Evolutionary conservation across 306 rosid genomes (phyloP), one percentile per base, ranked within the genome.

Genomic region (Quercus suber): DNA sequence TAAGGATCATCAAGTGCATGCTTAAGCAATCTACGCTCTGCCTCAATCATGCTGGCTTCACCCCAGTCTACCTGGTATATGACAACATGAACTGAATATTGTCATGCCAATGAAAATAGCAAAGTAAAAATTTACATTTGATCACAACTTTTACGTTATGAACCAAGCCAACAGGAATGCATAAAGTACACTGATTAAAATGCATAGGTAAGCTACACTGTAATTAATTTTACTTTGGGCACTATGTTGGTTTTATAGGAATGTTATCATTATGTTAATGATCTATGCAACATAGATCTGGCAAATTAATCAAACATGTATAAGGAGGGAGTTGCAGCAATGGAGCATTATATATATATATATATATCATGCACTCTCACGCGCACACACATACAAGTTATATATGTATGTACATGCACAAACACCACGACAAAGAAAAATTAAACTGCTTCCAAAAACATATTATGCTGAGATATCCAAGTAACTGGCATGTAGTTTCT

Each of bases 21-120:
- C 59, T 73, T 87, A 55, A 93, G 97, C 81, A 96, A 84, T 83
- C 93, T 80, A 41, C 96, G 94, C 81, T 96, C 99, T 15, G 99
- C 98, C 88, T 89, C 89, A 81, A 96, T 91, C 99, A 96, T 96
- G 84, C 84, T 96, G 78, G 99, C 94, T 87, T 87, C 92, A 81
- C 98, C 99, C 99, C 99, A 96, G 73, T 93, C 99, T 88, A 96
- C 89, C 99, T 96, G 98, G 77, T 84, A 87, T 64, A 75, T 33
- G 25, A 86, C 78, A 53, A 84, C 60, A 78, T 53, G 69, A 65
- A 45, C 71, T 73, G 55, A 77, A 58, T 72, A 80, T 80, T 72
- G 82, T 13, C 83, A 85, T 57, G 82, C 76, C 64, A 19, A 76
- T n/a, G 77, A 35, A 45, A n/a, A 33, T 72, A 45, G 59, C 18